A percentile compares a stretch with the other conserved stretches of the same genome.
phyloP scores from a whole-genome alignment of 805 yeast species.

The Zygosaccharomyces bisporus region DNA sequence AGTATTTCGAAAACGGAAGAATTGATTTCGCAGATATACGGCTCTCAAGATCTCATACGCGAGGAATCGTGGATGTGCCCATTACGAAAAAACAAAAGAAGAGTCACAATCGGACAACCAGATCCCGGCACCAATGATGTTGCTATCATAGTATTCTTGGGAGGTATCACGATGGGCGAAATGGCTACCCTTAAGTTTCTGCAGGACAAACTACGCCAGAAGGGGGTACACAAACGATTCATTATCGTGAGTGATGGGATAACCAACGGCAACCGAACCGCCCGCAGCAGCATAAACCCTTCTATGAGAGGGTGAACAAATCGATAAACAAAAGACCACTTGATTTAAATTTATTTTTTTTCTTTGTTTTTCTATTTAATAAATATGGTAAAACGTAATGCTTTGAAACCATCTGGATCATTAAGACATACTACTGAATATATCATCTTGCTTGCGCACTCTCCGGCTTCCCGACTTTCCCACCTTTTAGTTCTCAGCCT shows the following conservation, averaged over 20 bases:
- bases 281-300: constrained; percentile 6
- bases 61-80: constrained; percentile 27
- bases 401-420: constrained; percentile 1
- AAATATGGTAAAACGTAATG: constrained; percentile 5
- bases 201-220: constrained; percentile 42
- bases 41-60: constrained; percentile 16
- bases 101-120: constrained; percentile 13
- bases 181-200: constrained; percentile 64
- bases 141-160: constrained; percentile 57
- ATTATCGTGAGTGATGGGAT: constrained; percentile 48
- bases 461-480: neutral
- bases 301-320: constrained; percentile 1
- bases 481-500: constrained; percentile 25
- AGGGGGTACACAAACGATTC: constrained; percentile 39
- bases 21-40: constrained; percentile 28
- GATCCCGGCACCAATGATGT: constrained; percentile 16
- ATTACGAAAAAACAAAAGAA: constrained; percentile 12
- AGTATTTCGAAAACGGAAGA: constrained; percentile 22
- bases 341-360: constrained; percentile 6
- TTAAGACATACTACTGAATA: constrained; percentile 3
- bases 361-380: constrained; percentile 7
- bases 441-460: constrained; percentile 2
- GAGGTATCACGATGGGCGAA: constrained; percentile 87
- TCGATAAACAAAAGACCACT: constrained; percentile 6
- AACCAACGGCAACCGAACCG: constrained; percentile 21